A percentile compares a stretch with the other conserved stretches of the same genome.
Conservation (phyloP, 2,329 filamentous ascomycete genomes). For the Paraphoma chrysanthemicola region DNA sequence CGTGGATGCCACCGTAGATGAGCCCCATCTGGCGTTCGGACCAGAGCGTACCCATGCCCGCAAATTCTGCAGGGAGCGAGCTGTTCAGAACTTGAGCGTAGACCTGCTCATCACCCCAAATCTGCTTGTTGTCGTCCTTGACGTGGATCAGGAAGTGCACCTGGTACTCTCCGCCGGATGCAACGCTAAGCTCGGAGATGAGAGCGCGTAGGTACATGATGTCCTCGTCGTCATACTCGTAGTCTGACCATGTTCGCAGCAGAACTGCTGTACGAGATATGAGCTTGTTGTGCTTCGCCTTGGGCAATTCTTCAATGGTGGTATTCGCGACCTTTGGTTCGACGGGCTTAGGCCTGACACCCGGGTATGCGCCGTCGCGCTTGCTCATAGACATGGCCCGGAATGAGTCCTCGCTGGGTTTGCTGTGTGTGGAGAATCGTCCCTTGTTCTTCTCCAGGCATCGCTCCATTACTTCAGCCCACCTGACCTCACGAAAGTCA, state of each 20-base stretch:
- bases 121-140: constrained; percentile 77
- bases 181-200: constrained; percentile 77
- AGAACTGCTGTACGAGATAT: constrained; percentile 76
- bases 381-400: constrained; percentile 47
- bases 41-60: constrained; percentile 61
- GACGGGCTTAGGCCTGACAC: neutral
- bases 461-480: constrained; percentile 77
- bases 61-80: constrained; percentile 57
- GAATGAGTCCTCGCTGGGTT: constrained; percentile 47
- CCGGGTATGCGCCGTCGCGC: constrained; percentile 8
- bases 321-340: constrained; percentile 14
- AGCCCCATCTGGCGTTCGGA: constrained; percentile 62
- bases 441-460: constrained; percentile 75
- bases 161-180: constrained; percentile 81
- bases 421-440: constrained; percentile 64
- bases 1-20: constrained; percentile 59
- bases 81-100: constrained; percentile 70
- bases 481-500: constrained; percentile 78
- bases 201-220: constrained; percentile 82
- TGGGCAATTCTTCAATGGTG: constrained; percentile 26
- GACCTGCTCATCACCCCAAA: constrained; percentile 79
- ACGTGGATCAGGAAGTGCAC: constrained; percentile 87
- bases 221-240: constrained; percentile 79
- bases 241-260: constrained; percentile 83
- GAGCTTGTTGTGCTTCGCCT: constrained; percentile 42